Percentiles rank a stretch among this genome's conserved stretches.
phyloP scores from a whole-genome alignment of 441 rosid genomes.

The Erodium moschatum region DNA sequence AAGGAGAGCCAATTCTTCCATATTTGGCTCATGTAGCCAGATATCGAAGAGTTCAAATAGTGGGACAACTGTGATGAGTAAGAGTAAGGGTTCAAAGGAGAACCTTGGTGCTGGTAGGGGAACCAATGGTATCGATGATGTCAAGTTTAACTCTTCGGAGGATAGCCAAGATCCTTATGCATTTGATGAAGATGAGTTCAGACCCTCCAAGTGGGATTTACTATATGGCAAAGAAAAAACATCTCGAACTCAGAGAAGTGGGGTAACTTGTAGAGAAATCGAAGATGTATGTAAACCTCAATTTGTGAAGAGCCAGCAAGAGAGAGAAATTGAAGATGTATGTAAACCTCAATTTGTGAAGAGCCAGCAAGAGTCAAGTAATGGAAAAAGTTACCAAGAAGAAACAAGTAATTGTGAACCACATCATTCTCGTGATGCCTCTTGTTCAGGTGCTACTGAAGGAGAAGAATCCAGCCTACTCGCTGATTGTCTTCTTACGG shows the following conservation, averaged over 20 bases:
- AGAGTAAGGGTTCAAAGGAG: slow-evolving; percentile 28
- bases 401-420: slow-evolving; percentile 26
- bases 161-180: slow-evolving; percentile 70
- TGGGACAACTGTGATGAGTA: slow-evolving; percentile 29
- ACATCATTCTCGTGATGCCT: slow-evolving; percentile 31
- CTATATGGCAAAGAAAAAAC: slow-evolving; percentile 44
- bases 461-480: slow-evolving; percentile 51
- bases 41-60: slow-evolving; percentile 34
- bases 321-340: slow-evolving; percentile 33
- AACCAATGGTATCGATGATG: slow-evolving; percentile 26
- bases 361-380: slow-evolving; percentile 41
- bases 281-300: slow-evolving; percentile 31
- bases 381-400: slow-evolving; percentile 26
- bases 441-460: slow-evolving; percentile 31
- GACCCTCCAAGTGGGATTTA: slow-evolving; percentile 66
- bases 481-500: slow-evolving; percentile 78
- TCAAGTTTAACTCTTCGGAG: slow-evolving; percentile 30
- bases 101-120: slow-evolving; percentile 29
- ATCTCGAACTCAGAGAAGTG: slow-evolving; percentile 31
- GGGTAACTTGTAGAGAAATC: slow-evolving; percentile 26
- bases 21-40: slow-evolving; percentile 43
- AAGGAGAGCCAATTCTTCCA: slow-evolving; percentile 43
- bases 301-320: slow-evolving; percentile 32
- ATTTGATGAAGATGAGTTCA: slow-evolving; percentile 66
- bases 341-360: slow-evolving; percentile 26